A percentile compares a stretch with the other conserved stretches of the same genome.
These are phyloP conservation scores for Termitomyces sp. DNA, from an alignment of 768 basidiomycete species.

Conservation along the genomic window DNA sequence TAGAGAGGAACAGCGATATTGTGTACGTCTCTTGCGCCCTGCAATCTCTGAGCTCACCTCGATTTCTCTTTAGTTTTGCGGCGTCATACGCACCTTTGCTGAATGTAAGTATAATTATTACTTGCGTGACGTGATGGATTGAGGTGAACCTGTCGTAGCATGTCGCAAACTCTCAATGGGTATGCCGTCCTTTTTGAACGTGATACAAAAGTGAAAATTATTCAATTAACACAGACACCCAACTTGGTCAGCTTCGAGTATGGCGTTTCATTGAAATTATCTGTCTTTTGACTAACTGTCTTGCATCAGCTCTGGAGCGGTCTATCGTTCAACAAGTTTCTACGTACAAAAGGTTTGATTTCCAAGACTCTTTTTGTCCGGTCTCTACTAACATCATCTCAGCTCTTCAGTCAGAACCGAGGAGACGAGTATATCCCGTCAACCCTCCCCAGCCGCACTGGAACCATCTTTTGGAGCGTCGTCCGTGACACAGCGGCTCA, in stretches of 20 bases:
- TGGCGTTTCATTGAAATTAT: slow-evolving; percentile 12
- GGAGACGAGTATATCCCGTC: slow-evolving; percentile 63
- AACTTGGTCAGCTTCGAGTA: slow-evolving; percentile 57
- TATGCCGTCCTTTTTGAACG: slow-evolving; percentile 15
- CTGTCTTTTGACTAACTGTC: background rate
- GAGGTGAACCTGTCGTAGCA: slow-evolving; percentile 27
- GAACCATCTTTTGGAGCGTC: slow-evolving; percentile 62
- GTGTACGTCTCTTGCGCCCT: slow-evolving; percentile 19
- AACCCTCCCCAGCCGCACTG: slow-evolving; percentile 43
- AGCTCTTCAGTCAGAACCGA: slow-evolving; percentile 61
- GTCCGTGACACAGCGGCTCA: slow-evolving; percentile 31
- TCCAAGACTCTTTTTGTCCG: slow-evolving; percentile 1
- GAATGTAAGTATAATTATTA: slow-evolving; percentile 22
- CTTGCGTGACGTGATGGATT: background rate
- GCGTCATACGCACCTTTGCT: slow-evolving; percentile 55
- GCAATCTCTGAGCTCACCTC: background rate
- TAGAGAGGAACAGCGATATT: slow-evolving; percentile 39
- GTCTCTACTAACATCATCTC: slow-evolving; percentile 1
- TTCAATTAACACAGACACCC: slow-evolving; percentile 30
- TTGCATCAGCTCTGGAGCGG: slow-evolving; percentile 34
- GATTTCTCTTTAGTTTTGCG: slow-evolving; percentile 21
- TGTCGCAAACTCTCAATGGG: slow-evolving; percentile 46
- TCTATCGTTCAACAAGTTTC: slow-evolving; percentile 52
- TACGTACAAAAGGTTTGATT: slow-evolving; percentile 49
- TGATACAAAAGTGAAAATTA: background rate